Evolutionary conservation across 768 basidiomycete species (phyloP), one percentile per base, ranked within the genome.

Genomic region (Auriscalpium microsporum): DNA sequence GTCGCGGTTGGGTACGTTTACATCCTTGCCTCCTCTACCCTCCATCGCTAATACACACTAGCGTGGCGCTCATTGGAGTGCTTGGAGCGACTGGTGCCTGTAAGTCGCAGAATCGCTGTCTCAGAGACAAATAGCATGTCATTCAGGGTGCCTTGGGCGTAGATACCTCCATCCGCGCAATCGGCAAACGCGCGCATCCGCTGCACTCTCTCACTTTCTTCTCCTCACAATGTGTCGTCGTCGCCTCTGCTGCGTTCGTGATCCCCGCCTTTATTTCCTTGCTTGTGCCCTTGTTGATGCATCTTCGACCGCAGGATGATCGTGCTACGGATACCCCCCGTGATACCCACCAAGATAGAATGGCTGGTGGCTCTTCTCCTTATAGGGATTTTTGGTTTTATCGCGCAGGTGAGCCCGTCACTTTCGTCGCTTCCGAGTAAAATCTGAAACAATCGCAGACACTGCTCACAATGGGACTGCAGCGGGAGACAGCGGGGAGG

Each of bases 121-220:
- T 35, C 37, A 40, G 44, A 14, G n/a, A n/a, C 44, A 21, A 10
- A 33, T 47, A 9, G 3, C 48, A 10, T 9, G 5, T 28, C 28
- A 11, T 38, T 46, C 17, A 28, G 36, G 19, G 40, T 51, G 47
- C 17, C 34, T 10, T 34, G 9, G 8, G 13, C 34, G 10, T 51
- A 81, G 80, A 77, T 57, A 74, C 75, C 0, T 67, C 72, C 4
- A 76, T 84, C 28, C 80, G 89, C 10, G 79, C 79, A 1, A 87
- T 93, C 38, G 90, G 91, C 0, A 83, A 78, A 56, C 76, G 84
- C 5, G 90, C 90, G 1, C 84, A 87, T 60, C 74, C 90, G 1
- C 67, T 91, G 55, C 91, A 94, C 65, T 73, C 79, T 2, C 75
- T 92, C 62, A 69, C 76, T 0, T 89, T 80, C 53, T 91, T 86